Evolutionary conservation across 2,329 filamentous ascomycete genomes (phyloP), one percentile per base, ranked within the genome.

Genomic region (Colletotrichum spaethianum): DNA sequence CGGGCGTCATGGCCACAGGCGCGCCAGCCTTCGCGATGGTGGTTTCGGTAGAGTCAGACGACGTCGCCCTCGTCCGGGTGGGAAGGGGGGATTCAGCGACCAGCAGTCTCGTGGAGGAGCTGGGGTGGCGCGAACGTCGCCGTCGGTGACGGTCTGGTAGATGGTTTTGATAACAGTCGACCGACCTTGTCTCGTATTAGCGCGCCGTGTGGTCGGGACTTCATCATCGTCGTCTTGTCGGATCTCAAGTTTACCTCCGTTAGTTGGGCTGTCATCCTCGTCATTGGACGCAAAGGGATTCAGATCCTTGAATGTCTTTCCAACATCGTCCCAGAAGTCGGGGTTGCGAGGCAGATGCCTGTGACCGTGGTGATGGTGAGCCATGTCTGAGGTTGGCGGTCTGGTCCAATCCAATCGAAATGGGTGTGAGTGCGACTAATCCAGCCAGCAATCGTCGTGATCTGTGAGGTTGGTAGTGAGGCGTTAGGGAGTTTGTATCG

Each of bases 141-240:
- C 65, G 14, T 60, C 70, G 44, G 70, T 70, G 65, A 72, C 72
- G 46, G 85, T 87, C 61, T 81, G 80, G 75, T 83, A 86, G 26
- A 86, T 79, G 23, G 83, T 84, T 18, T 76, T 77, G 42, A 81
- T 75, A 52, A 83, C 77, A 23, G 80, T 82, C 26, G 71, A 67
- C 33, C 67, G 61, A 26, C 61, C 70, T 73, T 73, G 33, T 50
- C 31, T 70, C 11, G 63, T 67, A 67, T 73, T 73, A 73, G 70
- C 67, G 31, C 56, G 60, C 53, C 40, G 60, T 33, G 61, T 73
- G 69, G 70, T 38, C 48, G 55, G 53, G 48, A 33, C 33, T 28
- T 59, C 56, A 38, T 73, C 67, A 56, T 63, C 61, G 33, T 67
- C 61, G 26, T 66, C 52, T 55, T 63, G 67, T 50, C 56, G 60